Evolutionary conservation across 352 stramenopile species (phyloP), one percentile per base, ranked within the genome.

Genomic region (Pilasporangium apinafurcum): DNA sequence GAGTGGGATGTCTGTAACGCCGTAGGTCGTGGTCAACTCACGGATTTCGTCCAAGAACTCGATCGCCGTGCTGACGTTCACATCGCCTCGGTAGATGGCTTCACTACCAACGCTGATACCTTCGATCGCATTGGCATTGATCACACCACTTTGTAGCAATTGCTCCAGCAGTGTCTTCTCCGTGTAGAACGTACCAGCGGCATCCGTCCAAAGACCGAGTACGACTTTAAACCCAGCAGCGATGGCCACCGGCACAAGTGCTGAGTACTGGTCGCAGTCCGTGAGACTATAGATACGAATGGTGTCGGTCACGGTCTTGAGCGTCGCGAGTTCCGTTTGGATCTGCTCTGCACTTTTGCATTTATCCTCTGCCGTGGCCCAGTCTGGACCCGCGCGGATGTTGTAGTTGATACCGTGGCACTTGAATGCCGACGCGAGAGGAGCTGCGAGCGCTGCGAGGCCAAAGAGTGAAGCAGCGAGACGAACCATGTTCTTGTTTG

Each of bases 391-490:
- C 5, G 53, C 46, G 50, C 72, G 72, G 46, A 79, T 79, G 66
- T 84, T 83, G 65, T 84, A 88, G 62, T 88, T 88, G 57, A 88
- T 65, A 37, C 72, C 76, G 31, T 60, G 50, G 51, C 53, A 59
- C 61, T 72, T 74, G 44, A 75, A n/a, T n/a, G n/a, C n/a, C n/a
- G n/a, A n/a, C n/a, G n/a, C n/a, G n/a, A n/a, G n/a, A n/a, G n/a
- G n/a, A n/a, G n/a, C n/a, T n/a, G n/a, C n/a, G n/a, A n/a, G n/a
- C n/a, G n/a, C n/a, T n/a, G n/a, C n/a, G n/a, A n/a, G n/a, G n/a
- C n/a, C n/a, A n/a, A n/a, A n/a, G n/a, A n/a, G n/a, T n/a, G n/a
- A n/a, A n/a, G n/a, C n/a, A n/a, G n/a, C n/a, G n/a, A n/a, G n/a
- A n/a, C n/a, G n/a, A n/a, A n/a, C n/a, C n/a, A n/a, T n/a, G n/a